Evolutionary conservation across 805 yeast species (phyloP).

Genomic region (Schizosaccharomyces osmophilus): DNA sequence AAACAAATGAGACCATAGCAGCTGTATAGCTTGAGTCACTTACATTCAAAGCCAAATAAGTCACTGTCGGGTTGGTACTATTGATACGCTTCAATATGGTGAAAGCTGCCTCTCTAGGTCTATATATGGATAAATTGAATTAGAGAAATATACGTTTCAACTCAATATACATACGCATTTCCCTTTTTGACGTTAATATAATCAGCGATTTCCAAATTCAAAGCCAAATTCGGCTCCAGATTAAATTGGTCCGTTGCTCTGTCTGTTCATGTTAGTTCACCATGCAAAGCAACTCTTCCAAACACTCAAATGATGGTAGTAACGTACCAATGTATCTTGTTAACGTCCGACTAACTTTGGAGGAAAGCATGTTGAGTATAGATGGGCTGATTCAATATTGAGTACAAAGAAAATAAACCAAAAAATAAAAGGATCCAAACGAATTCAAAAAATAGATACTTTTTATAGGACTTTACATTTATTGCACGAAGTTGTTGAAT

Average conservation of each 20-base stretch:
- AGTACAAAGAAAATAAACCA: no score
- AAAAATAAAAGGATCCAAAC: no score
- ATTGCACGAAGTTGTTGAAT: no score
- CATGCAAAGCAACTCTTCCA: neutral
- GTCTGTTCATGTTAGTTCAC: constrained; percentile 14
- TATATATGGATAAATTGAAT: neutral
- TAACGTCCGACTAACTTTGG: neutral
- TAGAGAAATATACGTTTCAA: neutral
- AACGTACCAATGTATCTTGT: neutral
- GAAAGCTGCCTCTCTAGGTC: constrained; percentile 75
- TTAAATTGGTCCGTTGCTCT: constrained; percentile 73
- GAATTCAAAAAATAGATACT: no score
- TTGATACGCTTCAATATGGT: constrained; percentile 64
- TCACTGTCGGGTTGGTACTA: constrained; percentile 60
- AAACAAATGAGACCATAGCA: no score
- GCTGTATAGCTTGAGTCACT: neutral
- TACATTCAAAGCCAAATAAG: constrained; percentile 41
- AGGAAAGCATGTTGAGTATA: no score
- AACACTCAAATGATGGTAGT: no score
- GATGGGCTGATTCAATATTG: no score
- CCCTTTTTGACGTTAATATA: constrained; percentile 83
- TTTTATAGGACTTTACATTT: no score
- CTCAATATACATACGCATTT: constrained; percentile 17
- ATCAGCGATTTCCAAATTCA: constrained; percentile 84
- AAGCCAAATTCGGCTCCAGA: constrained; percentile 63